Percentiles rank a stretch among this genome's conserved stretches.
phyloP scores from a whole-genome alignment of 441 rosid species.

The Erysimum cheiri region DNA sequence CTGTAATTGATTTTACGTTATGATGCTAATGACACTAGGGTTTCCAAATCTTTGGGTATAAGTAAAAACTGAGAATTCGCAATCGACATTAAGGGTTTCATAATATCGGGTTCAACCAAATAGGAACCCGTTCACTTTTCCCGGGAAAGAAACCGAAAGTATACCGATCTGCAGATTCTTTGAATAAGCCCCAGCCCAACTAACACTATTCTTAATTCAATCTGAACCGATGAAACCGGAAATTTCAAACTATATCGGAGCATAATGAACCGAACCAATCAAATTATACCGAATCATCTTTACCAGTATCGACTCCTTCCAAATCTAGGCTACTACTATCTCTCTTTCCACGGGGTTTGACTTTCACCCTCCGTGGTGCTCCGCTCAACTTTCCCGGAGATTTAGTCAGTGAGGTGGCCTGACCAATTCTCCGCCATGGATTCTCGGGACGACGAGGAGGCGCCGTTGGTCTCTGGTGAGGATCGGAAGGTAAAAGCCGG shows the following conservation, averaged over 20 bases:
- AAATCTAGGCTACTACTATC: background rate
- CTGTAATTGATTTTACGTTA: background rate
- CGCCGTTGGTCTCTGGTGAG: conserved; percentile 58
- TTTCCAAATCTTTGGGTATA: background rate
- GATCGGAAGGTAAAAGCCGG: conserved; percentile 40
- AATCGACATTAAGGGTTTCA: background rate
- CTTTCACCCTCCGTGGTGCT: conserved; percentile 27
- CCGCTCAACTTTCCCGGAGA: conserved; percentile 4
- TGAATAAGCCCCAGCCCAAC: conserved; percentile 6
- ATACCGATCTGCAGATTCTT: background rate
- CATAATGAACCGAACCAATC: background rate
- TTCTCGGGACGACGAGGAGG: conserved; percentile 58
- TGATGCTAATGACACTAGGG: background rate
- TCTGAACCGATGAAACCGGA: background rate
- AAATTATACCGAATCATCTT: background rate
- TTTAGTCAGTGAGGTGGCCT: background rate
- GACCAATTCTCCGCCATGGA: conserved; percentile 46
- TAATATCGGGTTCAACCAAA: background rate
- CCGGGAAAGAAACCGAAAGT: conserved; percentile 1
- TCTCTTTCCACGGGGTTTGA: conserved; percentile 36
- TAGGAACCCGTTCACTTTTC: background rate
- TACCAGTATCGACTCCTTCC: background rate
- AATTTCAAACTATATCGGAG: background rate
- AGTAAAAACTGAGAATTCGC: background rate
- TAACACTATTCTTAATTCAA: background rate